Evolutionary conservation across 805 yeast genomes (phyloP), one percentile per base, ranked within the genome.

Genomic region (Candida ipomoeae): DNA sequence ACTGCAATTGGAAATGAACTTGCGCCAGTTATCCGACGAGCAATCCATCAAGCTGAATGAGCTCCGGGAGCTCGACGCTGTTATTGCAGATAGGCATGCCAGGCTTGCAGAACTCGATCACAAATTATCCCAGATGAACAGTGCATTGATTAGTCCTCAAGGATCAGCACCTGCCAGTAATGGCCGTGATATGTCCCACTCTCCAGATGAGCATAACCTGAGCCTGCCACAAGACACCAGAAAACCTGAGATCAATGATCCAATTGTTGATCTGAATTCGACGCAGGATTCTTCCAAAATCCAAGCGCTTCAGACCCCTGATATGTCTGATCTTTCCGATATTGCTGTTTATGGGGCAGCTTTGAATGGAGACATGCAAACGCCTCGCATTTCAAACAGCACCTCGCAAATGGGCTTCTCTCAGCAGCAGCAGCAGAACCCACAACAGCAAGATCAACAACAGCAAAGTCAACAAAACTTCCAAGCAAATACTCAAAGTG

Each of bases 261-360:
- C 26, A 18, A 15, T 17, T 13, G 18, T 11, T 11, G 14, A 31
- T 8, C 17, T 6, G 20, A 29, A 20, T 5, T n/a, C 36, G 6
- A n/a, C 3, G 10, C 38, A 42, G 26, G 40, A 35, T 13, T 6
- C 39, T 6, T 35, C 46, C 14, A 44, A 44, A 13, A 44, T 44
- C 40, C 46, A 44, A 36, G 46, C 34, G 4, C 40, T 44, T 23
- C 57, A 53, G 40, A 55, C 60, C 11, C 63, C 58, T 31, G 68
- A 64, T 38, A 60, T 71, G 45, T 62, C 65, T n/a, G 75, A 71
- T 51, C 63, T 69, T 31, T 58, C 72, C 3, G 69, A 69, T 49
- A 67, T 71, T 41, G 75, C 73, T 1, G 52, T 64, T 32, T 71
- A 68, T 52, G 75, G 74, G 6, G 74, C 71, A 23, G 51, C 54